Evolutionary conservation across 1,139 yeast species (phyloP), one percentile per base, ranked within the genome.

Genomic region (Kodamaea derodonti): DNA sequence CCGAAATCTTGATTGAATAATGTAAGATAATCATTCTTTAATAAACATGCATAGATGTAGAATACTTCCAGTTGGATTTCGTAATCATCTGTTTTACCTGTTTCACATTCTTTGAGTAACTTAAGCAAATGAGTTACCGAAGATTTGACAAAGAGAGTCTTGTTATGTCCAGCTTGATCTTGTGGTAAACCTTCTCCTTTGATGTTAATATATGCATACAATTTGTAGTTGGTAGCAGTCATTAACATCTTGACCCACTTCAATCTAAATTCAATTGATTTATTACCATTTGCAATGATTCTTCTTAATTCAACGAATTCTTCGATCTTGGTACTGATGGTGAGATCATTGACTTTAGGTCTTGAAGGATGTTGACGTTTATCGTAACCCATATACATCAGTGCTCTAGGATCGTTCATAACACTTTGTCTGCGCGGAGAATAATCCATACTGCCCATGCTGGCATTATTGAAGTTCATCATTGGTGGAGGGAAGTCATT

Each of bases 221-320:
- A 54, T 43, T 62, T 60, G 46, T 51, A 60, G 45, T 67, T 69
- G 24, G 69, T 61, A 10, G 75, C 72, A 20, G 50, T 48, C 26
- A 70, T 59, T 45, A 70, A 56, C 72, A 65, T 65, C 42, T 66
- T 65, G 24, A 65, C 60, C 76, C 76, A 70, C 45, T 60, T 57
- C 33, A 69, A 53, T 34, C 75, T 52, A 47, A 56, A 69, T 38
- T 68, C 74, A 31, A 60, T 53, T 1, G 71, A 52, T 46, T 70
- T 70, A 41, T 69, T 68, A 14, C 76, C 75, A 2, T 66, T 49
- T 3, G 74, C 65, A 39, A 70, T 70, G 10, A 62, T 43, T 15
- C 48, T 42, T 30, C 76, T 58, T 37, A 70, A 56, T 20, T 49
- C 50, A 24, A 57, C 44, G 41, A 69, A 69, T 30, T 63, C 62